Evolutionary conservation across 2,329 filamentous ascomycete genomes (phyloP).

Genomic region (Fusarium pseudonygamai): DNA sequence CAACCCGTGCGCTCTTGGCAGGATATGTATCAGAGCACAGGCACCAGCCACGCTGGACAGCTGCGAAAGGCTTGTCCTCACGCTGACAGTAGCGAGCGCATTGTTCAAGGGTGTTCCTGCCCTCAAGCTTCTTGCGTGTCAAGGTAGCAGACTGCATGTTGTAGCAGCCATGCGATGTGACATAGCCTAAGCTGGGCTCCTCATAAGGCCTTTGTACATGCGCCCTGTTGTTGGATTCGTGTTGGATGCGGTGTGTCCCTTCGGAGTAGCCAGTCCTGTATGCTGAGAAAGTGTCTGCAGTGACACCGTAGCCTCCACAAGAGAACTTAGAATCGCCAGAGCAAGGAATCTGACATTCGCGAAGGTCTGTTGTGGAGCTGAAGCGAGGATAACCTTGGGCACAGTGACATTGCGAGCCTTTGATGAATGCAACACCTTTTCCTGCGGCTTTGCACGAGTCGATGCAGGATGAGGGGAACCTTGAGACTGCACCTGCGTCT

Average conservation of each 20-base stretch:
- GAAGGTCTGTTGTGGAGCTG: not conserved
- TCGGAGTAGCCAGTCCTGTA: not conserved
- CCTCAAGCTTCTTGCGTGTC: too few relatives aligned
- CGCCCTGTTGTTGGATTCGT: not conserved
- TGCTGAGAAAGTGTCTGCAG: not conserved
- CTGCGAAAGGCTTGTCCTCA: not conserved
- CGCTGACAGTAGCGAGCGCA: not conserved
- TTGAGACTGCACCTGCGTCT: fast-evolving
- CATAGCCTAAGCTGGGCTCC: fast-evolving
- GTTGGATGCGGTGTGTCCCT: not conserved
- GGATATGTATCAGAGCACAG: conserved; percentile 10
- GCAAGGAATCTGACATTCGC: not conserved
- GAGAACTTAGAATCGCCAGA: not conserved
- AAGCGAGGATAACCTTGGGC: not conserved
- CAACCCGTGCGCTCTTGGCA: not conserved
- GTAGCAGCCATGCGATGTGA: conserved; percentile 11
- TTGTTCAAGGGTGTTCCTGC: not conserved
- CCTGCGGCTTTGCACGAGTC: not conserved
- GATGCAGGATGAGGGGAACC: not conserved
- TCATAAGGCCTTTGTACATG: not conserved
- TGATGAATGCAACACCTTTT: not conserved
- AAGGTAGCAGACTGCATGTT: not conserved
- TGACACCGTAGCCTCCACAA: not conserved
- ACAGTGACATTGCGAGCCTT: not conserved
- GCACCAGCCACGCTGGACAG: not conserved